Evolutionary conservation across 352 stramenopile genomes (phyloP), one percentile per base, ranked within the genome.

Genomic region (Pythium biforme): DNA sequence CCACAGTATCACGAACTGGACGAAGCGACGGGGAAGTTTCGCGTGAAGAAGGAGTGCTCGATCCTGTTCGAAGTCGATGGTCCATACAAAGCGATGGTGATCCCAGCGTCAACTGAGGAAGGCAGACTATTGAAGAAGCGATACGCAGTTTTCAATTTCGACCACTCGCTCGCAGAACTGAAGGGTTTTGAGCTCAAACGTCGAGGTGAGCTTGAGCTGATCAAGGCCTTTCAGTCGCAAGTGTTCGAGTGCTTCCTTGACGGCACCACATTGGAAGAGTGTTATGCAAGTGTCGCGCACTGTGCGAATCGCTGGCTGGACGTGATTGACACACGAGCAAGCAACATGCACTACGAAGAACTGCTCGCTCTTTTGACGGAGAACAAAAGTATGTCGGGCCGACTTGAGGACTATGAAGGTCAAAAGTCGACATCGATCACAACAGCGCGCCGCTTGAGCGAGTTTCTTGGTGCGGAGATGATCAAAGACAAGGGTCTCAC

Each of bases 41-140:
- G 93, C 33, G 98, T 82, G 20, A 83, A 93, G 33, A 95, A 86
- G 23, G 97, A 99, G 66, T 99, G 96, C 65, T 99, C 95, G 10
- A 99, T 99, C 68, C 97, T 98, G 62, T 99, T 99, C 68, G 97
- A 99, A 76, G 87, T 99, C 10, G 97, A 99, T 76, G 97, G 97
- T 3, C 97, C 97, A 12, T 99, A 99, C 68, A 92, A 92, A 53
- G 96, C 88, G 29, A 99, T 99, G 97, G 95, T 99, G 31, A 72
- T 99, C 17, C 97, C 97, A 9, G 94, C 97, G 19, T 99, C 94
- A 34, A 99, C 97, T 0, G 97, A 99, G 75, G 97, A 99, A 79
- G 97, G 97, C 22, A 97, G 97, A 47, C 75, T 99, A 20, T 70
- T 99, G 27, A 99, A 99, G 72, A 99, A 99, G 72, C 89, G 97